Evolutionary conservation across 345 rosid genomes (phyloP).

Genomic region (Acer saccharum): DNA sequence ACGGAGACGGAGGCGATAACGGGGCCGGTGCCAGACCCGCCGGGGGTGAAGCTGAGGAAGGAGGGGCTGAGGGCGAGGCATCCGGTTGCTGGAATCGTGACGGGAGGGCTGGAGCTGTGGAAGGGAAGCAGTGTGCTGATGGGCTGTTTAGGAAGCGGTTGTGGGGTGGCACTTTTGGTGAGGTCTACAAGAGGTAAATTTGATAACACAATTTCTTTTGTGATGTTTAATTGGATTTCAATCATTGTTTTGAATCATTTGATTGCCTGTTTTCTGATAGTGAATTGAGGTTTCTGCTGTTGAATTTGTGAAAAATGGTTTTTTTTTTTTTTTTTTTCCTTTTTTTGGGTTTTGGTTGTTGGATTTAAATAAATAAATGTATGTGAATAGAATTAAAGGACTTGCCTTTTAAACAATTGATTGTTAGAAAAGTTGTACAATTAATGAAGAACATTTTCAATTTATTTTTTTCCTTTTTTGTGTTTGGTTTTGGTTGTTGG

Average conservation of each 20-base stretch:
- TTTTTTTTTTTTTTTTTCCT: not conserved
- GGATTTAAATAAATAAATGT: not conserved
- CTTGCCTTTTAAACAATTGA: no score
- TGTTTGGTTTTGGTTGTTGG: no score
- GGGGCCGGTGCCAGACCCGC: conserved; percentile 91
- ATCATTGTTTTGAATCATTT: not conserved
- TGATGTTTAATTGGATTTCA: not conserved
- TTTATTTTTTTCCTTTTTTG: no score
- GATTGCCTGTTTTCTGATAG: not conserved
- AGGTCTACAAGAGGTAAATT: conserved; percentile 80
- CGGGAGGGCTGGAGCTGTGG: conserved; percentile 96
- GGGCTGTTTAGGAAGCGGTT: conserved; percentile 88
- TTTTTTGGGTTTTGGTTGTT: not conserved
- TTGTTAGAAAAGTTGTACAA: no score
- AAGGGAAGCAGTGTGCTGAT: conserved; percentile 87
- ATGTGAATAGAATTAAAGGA: not conserved
- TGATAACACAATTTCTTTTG: not conserved
- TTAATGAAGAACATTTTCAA: no score
- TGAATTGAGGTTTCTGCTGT: no score
- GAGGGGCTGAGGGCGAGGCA: conserved; percentile 83
- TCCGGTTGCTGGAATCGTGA: conserved; percentile 95
- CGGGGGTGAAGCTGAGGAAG: conserved; percentile 79
- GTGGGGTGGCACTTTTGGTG: conserved; percentile 99
- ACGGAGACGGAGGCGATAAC: conserved; percentile 85
- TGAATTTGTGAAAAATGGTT: not conserved